A percentile compares a stretch with the other conserved stretches of the same genome.
Evolutionary conservation across 306 rosid genomes (phyloP).

Genomic region (Castanea mollissima): DNA sequence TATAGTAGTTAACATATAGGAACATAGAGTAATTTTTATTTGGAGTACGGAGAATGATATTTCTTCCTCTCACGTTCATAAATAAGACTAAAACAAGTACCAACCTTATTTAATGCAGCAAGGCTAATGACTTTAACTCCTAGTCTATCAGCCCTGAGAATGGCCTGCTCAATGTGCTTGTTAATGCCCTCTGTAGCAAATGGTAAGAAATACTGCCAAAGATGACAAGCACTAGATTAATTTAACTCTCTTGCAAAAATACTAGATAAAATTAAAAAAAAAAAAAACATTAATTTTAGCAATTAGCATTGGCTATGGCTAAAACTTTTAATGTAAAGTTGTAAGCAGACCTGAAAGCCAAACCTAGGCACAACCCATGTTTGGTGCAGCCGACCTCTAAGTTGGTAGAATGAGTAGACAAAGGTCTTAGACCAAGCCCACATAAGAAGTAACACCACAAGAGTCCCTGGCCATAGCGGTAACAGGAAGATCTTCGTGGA

Average conservation of each 20-base stretch:
- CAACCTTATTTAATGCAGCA: slow-evolving; percentile 95
- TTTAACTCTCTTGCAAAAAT: neutral
- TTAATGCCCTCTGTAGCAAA: slow-evolving; percentile 88
- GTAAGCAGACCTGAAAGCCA: slow-evolving; percentile 73
- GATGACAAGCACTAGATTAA: too few species aligned
- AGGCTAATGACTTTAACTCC: slow-evolving; percentile 95
- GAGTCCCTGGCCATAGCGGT: slow-evolving; percentile 28
- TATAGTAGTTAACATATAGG: too few species aligned
- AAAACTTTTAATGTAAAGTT: neutral
- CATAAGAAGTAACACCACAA: slow-evolving; percentile 54
- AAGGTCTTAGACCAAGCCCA: slow-evolving; percentile 77
- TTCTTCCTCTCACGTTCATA: too few species aligned
- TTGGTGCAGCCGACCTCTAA: slow-evolving; percentile 69
- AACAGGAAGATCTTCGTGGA: slow-evolving; percentile 41
- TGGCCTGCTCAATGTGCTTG: slow-evolving; percentile 80
- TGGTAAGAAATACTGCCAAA: slow-evolving; percentile 81
- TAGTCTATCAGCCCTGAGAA: slow-evolving; percentile 76
- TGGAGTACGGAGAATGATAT: too few species aligned
- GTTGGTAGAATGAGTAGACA: slow-evolving; percentile 56
- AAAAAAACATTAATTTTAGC: neutral
- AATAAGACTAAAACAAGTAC: slow-evolving; percentile 5
- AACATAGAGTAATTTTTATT: too few species aligned
- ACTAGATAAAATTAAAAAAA: too few species aligned
- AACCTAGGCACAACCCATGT: slow-evolving; percentile 89
- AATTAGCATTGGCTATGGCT: neutral